Evolutionary conservation across 2,329 filamentous ascomycete genomes (phyloP), one percentile per base, ranked within the genome.

Genomic region (Beauveria australis): DNA sequence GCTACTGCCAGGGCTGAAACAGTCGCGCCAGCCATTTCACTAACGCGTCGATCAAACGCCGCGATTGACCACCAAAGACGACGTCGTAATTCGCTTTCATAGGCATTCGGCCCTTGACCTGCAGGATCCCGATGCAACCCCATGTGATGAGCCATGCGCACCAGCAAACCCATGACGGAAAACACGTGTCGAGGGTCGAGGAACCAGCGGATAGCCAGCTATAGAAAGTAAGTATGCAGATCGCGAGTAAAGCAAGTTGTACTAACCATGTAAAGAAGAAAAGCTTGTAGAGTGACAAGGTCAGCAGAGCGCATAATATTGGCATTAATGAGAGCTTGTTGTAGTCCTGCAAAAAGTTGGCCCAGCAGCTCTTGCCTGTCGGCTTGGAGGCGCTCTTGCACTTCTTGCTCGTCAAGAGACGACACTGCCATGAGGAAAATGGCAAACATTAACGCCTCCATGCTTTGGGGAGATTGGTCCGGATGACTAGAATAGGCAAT

Each of bases 31-130:
- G 83, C 81, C 71, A 90, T 81, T 69, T 91, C 88, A 61, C 85
- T 81, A 43, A 89, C 81, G 24, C 88, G 85, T 62, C 81, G 78
- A 70, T 92, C 89, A 64, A 89, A 87, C 28, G 84, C 77, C 16
- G 87, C 79, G 18, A 92, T 76, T 37, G 85, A 83, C 87, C 87
- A 91, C 88, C 87, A 91, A 1, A 91, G 74, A 43, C 88, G 79
- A 54, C 88, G 81, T n/a, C 87, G 81, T 72, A 89, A 81, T 72
- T 91, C 88, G 3, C 83, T 80, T 66, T 91, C 87, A 59, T 85
- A 89, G 37, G 76, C 80, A 3, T 72, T 75, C 3, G 84, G 66
- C 5, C 71, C 79, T 56, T 80, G 81, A 60, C 82, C 77, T 1
- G 74, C 75, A 1, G 81, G 78, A 67, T 91, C 87, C 44, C 78